Conservation (phyloP, 306 rosid species). For the Luffa acutangula region DNA sequence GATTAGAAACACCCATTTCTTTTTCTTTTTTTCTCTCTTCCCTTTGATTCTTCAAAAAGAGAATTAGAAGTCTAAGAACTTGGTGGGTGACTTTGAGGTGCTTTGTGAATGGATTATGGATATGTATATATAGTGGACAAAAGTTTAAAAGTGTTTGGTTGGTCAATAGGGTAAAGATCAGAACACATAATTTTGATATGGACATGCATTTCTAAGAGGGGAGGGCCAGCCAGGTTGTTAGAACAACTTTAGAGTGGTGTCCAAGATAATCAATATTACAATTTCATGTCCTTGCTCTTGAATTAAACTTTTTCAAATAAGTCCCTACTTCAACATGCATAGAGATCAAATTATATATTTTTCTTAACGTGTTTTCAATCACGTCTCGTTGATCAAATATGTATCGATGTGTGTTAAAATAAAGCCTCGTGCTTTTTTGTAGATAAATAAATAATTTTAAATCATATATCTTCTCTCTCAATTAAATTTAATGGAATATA, state of each 20-base stretch:
- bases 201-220: not conserved
- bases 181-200: not conserved
- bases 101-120: not conserved
- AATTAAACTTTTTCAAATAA: not conserved
- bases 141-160: not conserved
- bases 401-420: not conserved
- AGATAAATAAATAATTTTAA: not conserved
- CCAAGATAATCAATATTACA: not conserved
- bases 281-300: not conserved
- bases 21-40: not conserved
- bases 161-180: not conserved
- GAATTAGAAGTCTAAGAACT: not conserved
- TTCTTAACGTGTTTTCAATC: too few relatives aligned
- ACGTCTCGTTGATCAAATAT: not conserved
- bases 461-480: not conserved
- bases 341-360: too few relatives aligned
- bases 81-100: not conserved
- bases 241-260: conserved; percentile 7
- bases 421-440: not conserved
- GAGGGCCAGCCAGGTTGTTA: not conserved
- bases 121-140: not conserved
- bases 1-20: not conserved
- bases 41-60: not conserved
- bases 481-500: too few relatives aligned
- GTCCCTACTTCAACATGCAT: too few relatives aligned